Base-by-base conservation (phyloP, 139 green algal genomes). In the Trebouxia sp. region DNA sequence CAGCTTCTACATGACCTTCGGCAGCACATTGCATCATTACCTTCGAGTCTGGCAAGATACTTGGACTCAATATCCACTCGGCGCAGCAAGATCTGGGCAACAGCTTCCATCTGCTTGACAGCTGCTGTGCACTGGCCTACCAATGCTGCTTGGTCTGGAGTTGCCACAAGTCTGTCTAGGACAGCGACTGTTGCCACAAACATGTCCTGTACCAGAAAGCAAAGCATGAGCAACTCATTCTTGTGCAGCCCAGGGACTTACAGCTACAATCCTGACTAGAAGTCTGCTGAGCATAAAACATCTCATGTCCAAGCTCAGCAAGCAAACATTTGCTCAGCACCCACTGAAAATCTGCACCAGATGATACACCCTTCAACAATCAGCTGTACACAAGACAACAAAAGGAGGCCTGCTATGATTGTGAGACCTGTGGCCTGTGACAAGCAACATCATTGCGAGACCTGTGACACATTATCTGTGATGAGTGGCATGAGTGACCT, bases 31-130 rank as follows among this genome's bases (percentile, higher is more conserved):
- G n/a, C n/a, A 35, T 2, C 5, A 72, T 7, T 1, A 93, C 90
- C 88, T 80, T 97, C 93, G 51, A 97, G 81, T 39, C 89, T 86
- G 24, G 80, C 82, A 32, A 97, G 89, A 82, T 97, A 97, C 47
- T 91, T 92, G 0, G 83, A 83, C 82, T 96, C 93, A 65, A 83
- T 87, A 4, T 92, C 84, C 12, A 90, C 82, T 80, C 93, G 93
- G 38, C 90, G 83, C 5, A 65, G 47, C 38, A 98, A 85, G 72
- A 97, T 79, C 76, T 92, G 87, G 3, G 79, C 82, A 9, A 97
- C 89, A 43, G 89, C 87, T 67, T 95, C 89, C 86, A 91, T 90
- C 78, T 91, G 85, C 74, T 69, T 74, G 32, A 94, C 22, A 5
- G 90, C 51, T 10, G 53, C 67, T 12, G 51, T 70, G 35, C 62